These are phyloP conservation scores for Eutypella sp. DNA, from an alignment of 2,329 filamentous ascomycete species.

Conservation along the genomic window DNA sequence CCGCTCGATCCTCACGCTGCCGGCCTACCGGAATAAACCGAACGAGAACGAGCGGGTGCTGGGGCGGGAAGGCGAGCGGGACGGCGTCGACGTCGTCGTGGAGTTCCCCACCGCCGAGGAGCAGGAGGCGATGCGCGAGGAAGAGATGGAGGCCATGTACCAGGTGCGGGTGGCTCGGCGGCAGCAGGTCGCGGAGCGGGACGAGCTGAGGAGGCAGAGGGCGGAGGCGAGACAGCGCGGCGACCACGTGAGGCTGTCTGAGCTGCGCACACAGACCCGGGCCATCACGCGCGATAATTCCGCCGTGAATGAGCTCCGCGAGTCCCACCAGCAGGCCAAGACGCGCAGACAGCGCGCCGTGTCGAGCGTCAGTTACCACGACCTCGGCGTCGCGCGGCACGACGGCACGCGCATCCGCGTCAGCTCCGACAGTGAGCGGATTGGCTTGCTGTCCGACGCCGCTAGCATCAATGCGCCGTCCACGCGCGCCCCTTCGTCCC, in stretches of 20 bases:
- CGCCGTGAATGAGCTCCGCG: slow-evolving; percentile 55
- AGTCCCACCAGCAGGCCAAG: slow-evolving; percentile 51
- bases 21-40: slow-evolving; percentile 71
- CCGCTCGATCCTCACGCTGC: slow-evolving; percentile 90
- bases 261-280: slow-evolving; percentile 55
- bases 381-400: slow-evolving; percentile 69
- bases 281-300: slow-evolving; percentile 37
- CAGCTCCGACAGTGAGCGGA: slow-evolving; percentile 66
- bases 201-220: slow-evolving; percentile 65
- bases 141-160: slow-evolving; percentile 90
- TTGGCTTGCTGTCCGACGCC: slow-evolving; percentile 66
- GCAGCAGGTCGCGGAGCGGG: slow-evolving; percentile 69
- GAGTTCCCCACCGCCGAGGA: slow-evolving; percentile 79
- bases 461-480: slow-evolving; percentile 20
- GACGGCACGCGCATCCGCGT: slow-evolving; percentile 72
- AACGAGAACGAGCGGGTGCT: slow-evolving; percentile 75
- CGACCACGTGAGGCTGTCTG: slow-evolving; percentile 64
- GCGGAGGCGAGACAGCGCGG: slow-evolving; percentile 68
- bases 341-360: slow-evolving; percentile 61
- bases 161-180: slow-evolving; percentile 79
- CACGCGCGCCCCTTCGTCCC: slow-evolving; percentile 17
- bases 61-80: slow-evolving; percentile 84
- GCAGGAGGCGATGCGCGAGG: slow-evolving; percentile 72
- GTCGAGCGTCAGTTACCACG: slow-evolving; percentile 71
- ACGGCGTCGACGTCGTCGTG: slow-evolving; percentile 83